Percentiles rank a stretch among this genome's conserved stretches.
phyloP scores from a whole-genome alignment of 257 asterid genomes.

The Jaltomata sinuosa region DNA sequence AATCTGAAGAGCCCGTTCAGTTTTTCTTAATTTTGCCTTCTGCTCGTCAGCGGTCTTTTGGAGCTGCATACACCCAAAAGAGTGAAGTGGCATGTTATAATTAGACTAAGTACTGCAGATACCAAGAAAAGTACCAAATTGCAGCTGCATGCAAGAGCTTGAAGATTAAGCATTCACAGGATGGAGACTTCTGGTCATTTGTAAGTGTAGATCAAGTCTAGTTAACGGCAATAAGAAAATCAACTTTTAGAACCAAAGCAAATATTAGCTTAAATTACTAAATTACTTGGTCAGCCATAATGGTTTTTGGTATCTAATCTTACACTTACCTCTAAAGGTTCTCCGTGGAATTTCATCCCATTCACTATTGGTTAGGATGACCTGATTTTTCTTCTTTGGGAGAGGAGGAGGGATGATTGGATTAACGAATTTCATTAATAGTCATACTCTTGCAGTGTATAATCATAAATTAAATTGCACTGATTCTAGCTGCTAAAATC shows the following conservation, averaged over 20 bases:
- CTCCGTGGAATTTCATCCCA: neutral
- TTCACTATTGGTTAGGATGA: neutral
- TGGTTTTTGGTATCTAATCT: neutral
- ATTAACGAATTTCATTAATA: neutral
- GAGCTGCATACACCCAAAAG: conserved; percentile 39
- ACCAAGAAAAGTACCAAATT: neutral
- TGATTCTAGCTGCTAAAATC: neutral
- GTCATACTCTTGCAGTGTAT: neutral
- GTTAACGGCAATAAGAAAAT: neutral
- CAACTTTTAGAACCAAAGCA: neutral
- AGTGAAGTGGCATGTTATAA: neutral
- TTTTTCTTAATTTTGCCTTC: conserved; percentile 68
- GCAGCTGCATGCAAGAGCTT: neutral
- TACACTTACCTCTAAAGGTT: neutral
- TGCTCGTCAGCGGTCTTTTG: conserved; percentile 53
- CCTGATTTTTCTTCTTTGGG: neutral
- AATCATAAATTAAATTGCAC: neutral
- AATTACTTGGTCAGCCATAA: neutral
- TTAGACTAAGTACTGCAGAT: neutral
- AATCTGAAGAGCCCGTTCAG: conserved; percentile 85
- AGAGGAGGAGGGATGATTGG: neutral
- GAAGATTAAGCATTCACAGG: neutral
- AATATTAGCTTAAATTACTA: neutral
- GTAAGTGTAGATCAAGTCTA: neutral
- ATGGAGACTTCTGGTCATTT: neutral